Evolutionary conservation across 257 asterid genomes (phyloP), one percentile per base, ranked within the genome.

Genomic region (Ilex asprella): DNA sequence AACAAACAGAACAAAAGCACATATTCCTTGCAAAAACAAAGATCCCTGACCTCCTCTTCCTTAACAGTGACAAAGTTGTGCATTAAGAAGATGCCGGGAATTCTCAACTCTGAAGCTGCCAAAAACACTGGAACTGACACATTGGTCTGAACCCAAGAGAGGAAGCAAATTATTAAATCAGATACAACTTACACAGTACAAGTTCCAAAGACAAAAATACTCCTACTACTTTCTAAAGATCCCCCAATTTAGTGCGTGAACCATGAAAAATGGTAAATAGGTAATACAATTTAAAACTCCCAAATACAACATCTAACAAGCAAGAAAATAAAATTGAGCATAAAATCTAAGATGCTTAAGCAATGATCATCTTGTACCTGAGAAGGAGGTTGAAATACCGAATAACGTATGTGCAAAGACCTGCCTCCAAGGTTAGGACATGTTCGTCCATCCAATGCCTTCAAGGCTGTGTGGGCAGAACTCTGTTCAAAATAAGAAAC

Each of bases 11-110:
- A 63, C 10, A 66, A 49, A 61, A 57, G 58, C 54, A 53, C 43
- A 66, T 59, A 57, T 55, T 64, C n/a, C 63, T 60, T 65, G 75
- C 65, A 58, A 59, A 56, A 58, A 63, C 46, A 44, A 65, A 39
- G 68, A 69, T 69, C 72, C 80, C 82, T 77, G 59, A 92, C 99
- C 84, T 89, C 84, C 82, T 92, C 97, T 78, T 92, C 99, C 61
- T 73, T 46, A 29, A 70, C 81, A 69, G 84, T 74, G 57, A 92
- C 74, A 69, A 89, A 85, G 70, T 89, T 94, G 9, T 75, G 88
- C 70, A 89, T 43, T 46, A 92, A 78, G 69, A 75, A 71, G 66
- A 92, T 82, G 52, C 99, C 99, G 8, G 96, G 96, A 82, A 92
- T 86, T 67, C 81, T 75, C 64, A 92, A 61, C 31, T 89, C 96